Evolutionary conservation across 192 early-diverging fungal genomes (phyloP).

Genomic region (Backusella australiensis): DNA sequence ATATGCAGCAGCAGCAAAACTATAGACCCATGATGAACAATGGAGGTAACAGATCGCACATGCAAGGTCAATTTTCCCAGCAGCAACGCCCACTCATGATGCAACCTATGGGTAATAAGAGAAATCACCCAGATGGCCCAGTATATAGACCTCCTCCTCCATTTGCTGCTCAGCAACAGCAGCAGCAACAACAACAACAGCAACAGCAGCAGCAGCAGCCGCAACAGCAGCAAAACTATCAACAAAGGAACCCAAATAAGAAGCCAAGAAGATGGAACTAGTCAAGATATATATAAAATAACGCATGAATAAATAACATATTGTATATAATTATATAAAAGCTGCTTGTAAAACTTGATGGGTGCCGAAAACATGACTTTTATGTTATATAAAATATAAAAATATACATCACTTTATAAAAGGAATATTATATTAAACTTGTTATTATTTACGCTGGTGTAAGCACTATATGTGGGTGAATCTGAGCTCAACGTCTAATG

Average conservation of each 20-base stretch:
- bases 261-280: slow-evolving; percentile 21
- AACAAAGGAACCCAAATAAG: slow-evolving; percentile 3
- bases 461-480: no score
- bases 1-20: slow-evolving; percentile 7
- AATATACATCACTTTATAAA: no score
- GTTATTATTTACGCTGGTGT: no score
- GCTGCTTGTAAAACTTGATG: neutral
- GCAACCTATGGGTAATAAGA: slow-evolving; percentile 7
- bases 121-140: slow-evolving; percentile 14
- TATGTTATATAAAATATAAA: no score
- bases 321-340: neutral
- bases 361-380: no score
- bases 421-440: no score
- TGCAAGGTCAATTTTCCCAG: neutral
- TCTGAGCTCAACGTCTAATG: no score
- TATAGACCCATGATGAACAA: slow-evolving; percentile 19
- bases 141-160: slow-evolving; percentile 21
- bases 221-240: neutral
- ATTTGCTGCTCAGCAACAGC: neutral
- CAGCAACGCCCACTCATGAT: slow-evolving; percentile 14
- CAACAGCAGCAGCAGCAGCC: neutral
- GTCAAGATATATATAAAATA: neutral
- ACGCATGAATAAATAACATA: neutral
- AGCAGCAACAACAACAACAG: neutral
- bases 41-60: neutral